These are phyloP conservation scores for Coniochaeta prunicola DNA, from an alignment of 2,329 filamentous ascomycete genomes.

Conservation along the genomic window DNA sequence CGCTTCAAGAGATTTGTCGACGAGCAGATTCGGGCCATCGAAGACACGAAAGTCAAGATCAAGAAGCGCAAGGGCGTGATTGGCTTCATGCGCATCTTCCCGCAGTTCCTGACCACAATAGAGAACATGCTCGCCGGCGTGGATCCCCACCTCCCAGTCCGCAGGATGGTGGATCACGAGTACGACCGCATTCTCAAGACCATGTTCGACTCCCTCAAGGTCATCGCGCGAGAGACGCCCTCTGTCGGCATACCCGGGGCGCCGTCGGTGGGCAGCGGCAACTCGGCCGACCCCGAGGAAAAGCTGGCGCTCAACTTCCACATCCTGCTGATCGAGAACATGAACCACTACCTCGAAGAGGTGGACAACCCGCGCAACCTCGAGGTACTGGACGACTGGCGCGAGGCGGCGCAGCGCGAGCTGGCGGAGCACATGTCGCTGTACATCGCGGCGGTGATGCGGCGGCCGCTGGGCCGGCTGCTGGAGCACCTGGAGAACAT, in stretches of 20 bases:
- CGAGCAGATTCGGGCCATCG: conserved; percentile 89
- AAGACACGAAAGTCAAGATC: conserved; percentile 98
- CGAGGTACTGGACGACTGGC: conserved; percentile 76
- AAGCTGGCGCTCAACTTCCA: conserved; percentile 97
- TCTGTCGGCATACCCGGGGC: conserved; percentile 25
- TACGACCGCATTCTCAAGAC: conserved; percentile 85
- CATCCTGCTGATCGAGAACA: conserved; percentile 95
- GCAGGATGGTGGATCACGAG: conserved; percentile 74
- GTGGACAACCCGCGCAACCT: conserved; percentile 70
- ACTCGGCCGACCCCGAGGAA: conserved; percentile 62
- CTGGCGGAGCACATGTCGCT: conserved; percentile 80
- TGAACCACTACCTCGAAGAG: conserved; percentile 95
- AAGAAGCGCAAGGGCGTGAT: conserved; percentile 98
- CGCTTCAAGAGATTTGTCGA: conserved; percentile 87
- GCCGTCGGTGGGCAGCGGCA: too few species aligned
- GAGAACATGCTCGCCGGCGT: conserved; percentile 71
- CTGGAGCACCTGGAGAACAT: conserved; percentile 88
- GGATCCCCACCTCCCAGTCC: conserved; percentile 53
- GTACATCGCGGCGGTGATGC: conserved; percentile 83
- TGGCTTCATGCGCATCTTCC: conserved; percentile 89
- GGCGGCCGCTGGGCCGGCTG: conserved; percentile 80
- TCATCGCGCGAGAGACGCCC: conserved; percentile 73
- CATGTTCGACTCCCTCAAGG: conserved; percentile 96
- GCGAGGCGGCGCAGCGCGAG: conserved; percentile 67
- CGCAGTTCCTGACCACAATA: conserved; percentile 71